phyloP scores from a whole-genome alignment of 495 filamentous ascomycete species.

The Xeromyces bisporus region DNA sequence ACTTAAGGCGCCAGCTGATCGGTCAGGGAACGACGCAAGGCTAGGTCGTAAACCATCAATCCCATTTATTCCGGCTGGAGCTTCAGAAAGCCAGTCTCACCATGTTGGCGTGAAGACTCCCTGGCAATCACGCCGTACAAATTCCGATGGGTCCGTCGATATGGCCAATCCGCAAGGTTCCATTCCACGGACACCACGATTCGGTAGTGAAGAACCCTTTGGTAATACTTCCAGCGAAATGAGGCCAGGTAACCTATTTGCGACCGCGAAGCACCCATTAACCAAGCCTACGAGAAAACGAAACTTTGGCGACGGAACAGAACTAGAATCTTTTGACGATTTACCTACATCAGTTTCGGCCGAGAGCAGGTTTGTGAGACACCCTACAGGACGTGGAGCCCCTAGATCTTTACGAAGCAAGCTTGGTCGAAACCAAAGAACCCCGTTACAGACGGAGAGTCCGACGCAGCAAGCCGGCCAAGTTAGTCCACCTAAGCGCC shows the following conservation, averaged over 20 bases:
- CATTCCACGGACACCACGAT: conserved; percentile 32
- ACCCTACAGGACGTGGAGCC: conserved; percentile 53
- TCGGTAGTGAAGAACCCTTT: conserved; percentile 27
- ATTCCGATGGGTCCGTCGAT: conserved; percentile 48
- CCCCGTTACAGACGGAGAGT: conserved; percentile 22
- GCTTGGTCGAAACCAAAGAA: conserved; percentile 37
- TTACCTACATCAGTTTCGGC: conserved; percentile 70
- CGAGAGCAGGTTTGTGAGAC: conserved; percentile 68
- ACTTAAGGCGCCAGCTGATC: conserved; percentile 60
- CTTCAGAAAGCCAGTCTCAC: conserved; percentile 58
- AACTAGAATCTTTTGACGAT: conserved; percentile 88
- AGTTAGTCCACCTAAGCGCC: conserved; percentile 26
- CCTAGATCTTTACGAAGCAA: conserved; percentile 46
- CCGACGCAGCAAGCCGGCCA: conserved; percentile 42
- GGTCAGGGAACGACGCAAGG: conserved; percentile 35
- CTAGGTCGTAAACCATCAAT: conserved; percentile 40
- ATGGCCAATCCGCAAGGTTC: conserved; percentile 26
- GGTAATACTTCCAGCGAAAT: conserved; percentile 21
- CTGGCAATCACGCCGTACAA: conserved; percentile 53
- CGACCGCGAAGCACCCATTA: conserved; percentile 45
- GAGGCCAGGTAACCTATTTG: conserved; percentile 27
- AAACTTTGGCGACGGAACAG: conserved; percentile 81
- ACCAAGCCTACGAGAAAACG: conserved; percentile 55
- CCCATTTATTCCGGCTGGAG: conserved; percentile 71
- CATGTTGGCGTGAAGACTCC: conserved; percentile 56